These are phyloP conservation scores for Schrenkiella parvula DNA, from an alignment of 345 rosid genomes.

Conservation along the genomic window DNA sequence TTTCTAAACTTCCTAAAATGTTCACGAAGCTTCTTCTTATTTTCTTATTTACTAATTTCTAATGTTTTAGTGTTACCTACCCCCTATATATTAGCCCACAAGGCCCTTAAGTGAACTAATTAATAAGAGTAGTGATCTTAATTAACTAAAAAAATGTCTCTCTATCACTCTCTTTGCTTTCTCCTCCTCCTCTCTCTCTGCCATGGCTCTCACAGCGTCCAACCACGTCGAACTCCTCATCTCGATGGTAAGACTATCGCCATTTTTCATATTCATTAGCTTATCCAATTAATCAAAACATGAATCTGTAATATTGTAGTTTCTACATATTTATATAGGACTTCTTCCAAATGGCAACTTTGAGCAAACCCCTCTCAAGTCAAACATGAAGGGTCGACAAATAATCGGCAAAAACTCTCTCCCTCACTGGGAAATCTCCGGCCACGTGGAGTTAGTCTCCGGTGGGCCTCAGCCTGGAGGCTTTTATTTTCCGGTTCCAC, in stretches of 20 bases:
- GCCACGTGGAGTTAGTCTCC: slow-evolving; percentile 61
- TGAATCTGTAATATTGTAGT: not conserved
- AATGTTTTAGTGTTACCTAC: not conserved
- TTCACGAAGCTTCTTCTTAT: not conserved
- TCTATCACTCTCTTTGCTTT: slow-evolving; percentile 29
- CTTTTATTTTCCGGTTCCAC: slow-evolving; percentile 61
- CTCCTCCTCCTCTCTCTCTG: slow-evolving; percentile 21
- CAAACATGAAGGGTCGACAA: slow-evolving; percentile 58
- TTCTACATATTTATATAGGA: slow-evolving; percentile 30
- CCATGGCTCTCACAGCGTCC: slow-evolving; percentile 17
- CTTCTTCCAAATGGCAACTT: slow-evolving; percentile 71
- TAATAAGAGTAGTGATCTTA: not conserved
- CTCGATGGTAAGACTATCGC: slow-evolving; percentile 26
- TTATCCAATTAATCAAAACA: not conserved
- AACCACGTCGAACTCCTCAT: slow-evolving; percentile 24
- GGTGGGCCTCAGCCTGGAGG: slow-evolving; percentile 95
- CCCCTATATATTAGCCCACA: slow-evolving; percentile 26
- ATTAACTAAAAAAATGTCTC: slow-evolving; percentile 13
- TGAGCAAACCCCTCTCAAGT: slow-evolving; percentile 50
- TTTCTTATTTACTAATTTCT: not conserved
- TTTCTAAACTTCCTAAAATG: not conserved
- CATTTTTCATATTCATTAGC: not conserved
- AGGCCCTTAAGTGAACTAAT: not conserved
- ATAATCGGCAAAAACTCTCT: slow-evolving; percentile 72
- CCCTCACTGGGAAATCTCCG: slow-evolving; percentile 68